Base-by-base conservation (phyloP, 2,329 filamentous ascomycete genomes). In the Fusarium kyushuense region DNA sequence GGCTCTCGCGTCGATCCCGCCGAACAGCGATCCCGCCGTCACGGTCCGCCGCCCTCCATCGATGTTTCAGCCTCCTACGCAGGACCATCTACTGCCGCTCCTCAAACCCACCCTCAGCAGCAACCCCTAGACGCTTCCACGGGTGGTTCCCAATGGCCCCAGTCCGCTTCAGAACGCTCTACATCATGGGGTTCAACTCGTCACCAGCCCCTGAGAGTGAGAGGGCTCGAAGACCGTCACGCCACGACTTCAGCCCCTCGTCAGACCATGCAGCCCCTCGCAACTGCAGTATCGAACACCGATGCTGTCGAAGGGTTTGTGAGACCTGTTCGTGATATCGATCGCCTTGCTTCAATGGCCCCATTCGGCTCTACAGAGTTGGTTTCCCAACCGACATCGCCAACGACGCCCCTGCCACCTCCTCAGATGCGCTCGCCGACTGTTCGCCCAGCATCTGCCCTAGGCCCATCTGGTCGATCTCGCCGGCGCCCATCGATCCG, bases 351-450 rank as follows among this genome's bases (percentile, higher is more conserved):
- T 46, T 96, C 92, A 53, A 96, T 96, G 90, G 84, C 90, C 43
- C 87, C 91, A 9, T 86, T 90, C 40, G 83, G 90, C 54, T 87
- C 91, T 66, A 84, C 86, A 13, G 90, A 91, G 54, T 81, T 94
- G 54, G 86, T 87, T 41, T 97, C 95, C n/a, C 94, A 97, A 76
- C 96, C 96, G 11, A 92, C 94, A 58, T 97, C 94, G 14, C 94
- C 94, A 1, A 96, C 93, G 9, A 97, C 94, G 1, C 94, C 94
- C 16, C 85, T 92, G 43, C 90, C 90, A 46, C 89, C 90, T 2
- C 83, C 89, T 27, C 89, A 90, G 80, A 73, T 79, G 52, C 76
- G 79, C 17, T 87, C 88, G 35, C 85, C 86, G 8, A 84, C 84
- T 12, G 83, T 84, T 61, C 87, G 81, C 63, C 84, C 84, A 27